A percentile compares a stretch with the other conserved stretches of the same genome.
Evolutionary conservation across 31 red algal genomes (phyloP).

Genomic region (Pterothamnion heteromorphum): DNA sequence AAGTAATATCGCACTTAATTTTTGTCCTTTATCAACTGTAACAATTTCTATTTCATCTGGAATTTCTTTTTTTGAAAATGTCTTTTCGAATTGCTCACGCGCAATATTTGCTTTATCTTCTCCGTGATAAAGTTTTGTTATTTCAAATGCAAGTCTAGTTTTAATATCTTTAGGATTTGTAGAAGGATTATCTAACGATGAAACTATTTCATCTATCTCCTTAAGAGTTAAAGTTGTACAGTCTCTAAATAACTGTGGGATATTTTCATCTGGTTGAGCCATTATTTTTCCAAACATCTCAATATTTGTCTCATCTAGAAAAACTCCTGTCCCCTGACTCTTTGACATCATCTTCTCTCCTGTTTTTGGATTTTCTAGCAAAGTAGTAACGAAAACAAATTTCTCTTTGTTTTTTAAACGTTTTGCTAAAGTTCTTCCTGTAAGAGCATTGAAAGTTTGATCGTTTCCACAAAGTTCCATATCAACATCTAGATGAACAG

Average conservation of each 20-base stretch:
- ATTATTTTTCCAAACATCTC: conserved; percentile 21
- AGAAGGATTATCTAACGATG: too few species aligned
- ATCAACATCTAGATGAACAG: background rate
- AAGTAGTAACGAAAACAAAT: background rate
- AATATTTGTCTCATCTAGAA: conserved; percentile 9
- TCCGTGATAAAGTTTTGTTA: background rate
- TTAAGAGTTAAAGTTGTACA: background rate
- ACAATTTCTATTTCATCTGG: background rate
- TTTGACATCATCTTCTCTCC: background rate
- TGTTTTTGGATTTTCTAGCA: background rate
- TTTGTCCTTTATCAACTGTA: background rate
- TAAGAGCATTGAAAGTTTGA: background rate
- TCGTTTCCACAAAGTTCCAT: background rate
- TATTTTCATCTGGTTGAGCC: background rate
- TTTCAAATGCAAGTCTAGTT: background rate
- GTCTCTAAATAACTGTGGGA: background rate
- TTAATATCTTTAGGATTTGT: background rate
- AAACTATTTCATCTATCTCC: background rate
- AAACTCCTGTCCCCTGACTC: background rate
- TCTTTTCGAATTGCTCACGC: background rate
- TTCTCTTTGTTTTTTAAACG: background rate
- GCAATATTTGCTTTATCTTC: conserved; percentile 6
- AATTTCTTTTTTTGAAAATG: background rate
- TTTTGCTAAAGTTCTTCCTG: background rate
- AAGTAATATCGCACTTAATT: background rate